Base-by-base conservation (phyloP, 1,284 basidiomycete genomes). In the Ustilago esculenta region DNA sequence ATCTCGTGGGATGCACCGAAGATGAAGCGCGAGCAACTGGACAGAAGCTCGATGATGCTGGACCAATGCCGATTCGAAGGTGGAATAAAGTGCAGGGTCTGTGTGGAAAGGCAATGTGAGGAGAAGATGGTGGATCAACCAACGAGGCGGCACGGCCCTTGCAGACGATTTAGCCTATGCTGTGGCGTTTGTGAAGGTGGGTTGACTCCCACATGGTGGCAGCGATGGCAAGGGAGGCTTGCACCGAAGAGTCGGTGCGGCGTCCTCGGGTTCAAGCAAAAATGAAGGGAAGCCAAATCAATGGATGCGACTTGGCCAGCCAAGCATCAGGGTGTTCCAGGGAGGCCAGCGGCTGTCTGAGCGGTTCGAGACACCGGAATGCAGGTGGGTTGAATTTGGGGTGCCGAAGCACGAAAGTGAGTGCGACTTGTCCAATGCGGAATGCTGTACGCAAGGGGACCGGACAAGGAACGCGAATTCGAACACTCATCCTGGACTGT, bases 131-230 rank as follows among this genome's bases (percentile, higher is more conserved):
- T 18, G 15, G 39, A 21, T 29, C 6, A 36, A 18, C 17, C 35
- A 41, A 42, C 21, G 34, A 25, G 27, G 42, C 27, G 36, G 51
- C 42, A 23, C 20, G 42, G 29, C 35, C 15, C 42, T 53, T 40
- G 51, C 51, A 53, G 42, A 25, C 42, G 21, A 53, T 25, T 30
- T 44, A 45, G 29, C 35, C 27, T 44, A 21, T 20, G 15, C 14
- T 20, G 17, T 39, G 23, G 35, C 35, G 35, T 20, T 36, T n/a
- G 17, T 17, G 21, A 25, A 8, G 40, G 14, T 20, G 40, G 21
- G 9, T 25, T 15, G 7, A 42, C 4, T 20, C 5, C 40, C 7
- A 42, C 10, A 25, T 42, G 40, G 40, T 42, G 40, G 41, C 29
- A 20, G 12, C n/a, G 12, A 43, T 27, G 27, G 41, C 25, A 43